These are phyloP conservation scores for Wickerhamiella slavikovae DNA, from an alignment of 805 yeast genomes.

Conservation along the genomic window DNA sequence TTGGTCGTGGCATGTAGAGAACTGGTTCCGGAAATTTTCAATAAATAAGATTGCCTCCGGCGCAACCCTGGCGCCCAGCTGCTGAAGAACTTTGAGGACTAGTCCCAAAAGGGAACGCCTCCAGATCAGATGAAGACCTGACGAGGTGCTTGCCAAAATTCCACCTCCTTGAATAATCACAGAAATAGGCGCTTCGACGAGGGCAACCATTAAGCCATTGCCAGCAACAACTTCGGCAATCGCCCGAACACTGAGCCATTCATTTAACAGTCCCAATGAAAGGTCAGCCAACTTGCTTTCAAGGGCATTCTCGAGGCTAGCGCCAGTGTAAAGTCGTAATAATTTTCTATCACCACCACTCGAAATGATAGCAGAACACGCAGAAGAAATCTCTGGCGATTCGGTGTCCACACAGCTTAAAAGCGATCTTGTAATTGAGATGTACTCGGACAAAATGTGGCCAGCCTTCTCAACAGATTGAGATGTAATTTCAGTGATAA, in stretches of 20 bases:
- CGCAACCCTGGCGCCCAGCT: constrained; percentile 39
- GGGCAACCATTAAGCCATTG: constrained; percentile 42
- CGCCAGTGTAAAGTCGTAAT: constrained; percentile 42
- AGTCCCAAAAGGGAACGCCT: constrained; percentile 61
- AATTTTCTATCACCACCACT: constrained; percentile 41
- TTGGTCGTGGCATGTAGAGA: constrained; percentile 36
- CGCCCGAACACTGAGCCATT: constrained; percentile 36
- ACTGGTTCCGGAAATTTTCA: constrained; percentile 42
- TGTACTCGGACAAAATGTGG: constrained; percentile 43
- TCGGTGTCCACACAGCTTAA: constrained; percentile 17
- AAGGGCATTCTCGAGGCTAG: constrained; percentile 38
- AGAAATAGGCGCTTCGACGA: constrained; percentile 60
- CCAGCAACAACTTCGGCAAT: constrained; percentile 48
- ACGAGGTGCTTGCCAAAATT: constrained; percentile 28
- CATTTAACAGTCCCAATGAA: constrained; percentile 45
- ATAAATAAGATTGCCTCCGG: constrained; percentile 49
- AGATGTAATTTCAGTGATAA: constrained; percentile 37
- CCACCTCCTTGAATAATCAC: constrained; percentile 44
- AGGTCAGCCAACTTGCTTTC: constrained; percentile 58
- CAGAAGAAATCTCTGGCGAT: constrained; percentile 24
- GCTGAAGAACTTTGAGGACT: constrained; percentile 34
- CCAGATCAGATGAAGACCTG: constrained; percentile 63
- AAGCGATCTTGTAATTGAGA: constrained; percentile 43
- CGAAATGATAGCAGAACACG: background rate
- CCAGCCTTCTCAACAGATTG: constrained; percentile 29